Evolutionary conservation across 1,139 yeast genomes (phyloP).

Genomic region (Arxiozyma slooffiae): DNA sequence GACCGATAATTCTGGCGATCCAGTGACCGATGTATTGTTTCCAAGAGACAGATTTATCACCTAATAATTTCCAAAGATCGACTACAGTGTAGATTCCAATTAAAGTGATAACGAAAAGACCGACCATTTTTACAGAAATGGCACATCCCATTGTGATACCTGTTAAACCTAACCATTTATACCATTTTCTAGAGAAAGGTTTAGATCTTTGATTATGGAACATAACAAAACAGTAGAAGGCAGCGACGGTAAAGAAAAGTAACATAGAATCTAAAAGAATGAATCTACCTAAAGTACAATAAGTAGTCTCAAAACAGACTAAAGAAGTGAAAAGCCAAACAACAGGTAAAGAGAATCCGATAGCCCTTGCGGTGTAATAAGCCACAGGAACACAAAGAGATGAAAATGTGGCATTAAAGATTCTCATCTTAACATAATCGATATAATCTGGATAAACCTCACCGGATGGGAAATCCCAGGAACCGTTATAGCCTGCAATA

Average conservation of each 20-base stretch:
- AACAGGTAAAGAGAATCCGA: slow-evolving; percentile 69
- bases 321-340: slow-evolving; percentile 84
- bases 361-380: slow-evolving; percentile 79
- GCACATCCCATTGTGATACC: slow-evolving; percentile 69
- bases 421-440: slow-evolving; percentile 84
- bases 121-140: slow-evolving; percentile 78
- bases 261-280: slow-evolving; percentile 94
- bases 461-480: slow-evolving; percentile 92
- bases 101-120: slow-evolving; percentile 61
- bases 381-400: slow-evolving; percentile 89
- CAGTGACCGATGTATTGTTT: slow-evolving; percentile 48
- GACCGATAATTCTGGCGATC: slow-evolving; percentile 52
- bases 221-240: slow-evolving; percentile 66
- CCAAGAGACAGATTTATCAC: slow-evolving; percentile 46
- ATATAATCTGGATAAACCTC: slow-evolving; percentile 74
- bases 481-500: slow-evolving; percentile 89
- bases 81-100: slow-evolving; percentile 69
- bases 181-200: slow-evolving; percentile 77
- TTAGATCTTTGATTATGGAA: slow-evolving; percentile 63
- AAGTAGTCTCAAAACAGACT: slow-evolving; percentile 80
- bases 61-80: slow-evolving; percentile 62
- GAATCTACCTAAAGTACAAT: slow-evolving; percentile 83
- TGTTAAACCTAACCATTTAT: slow-evolving; percentile 78
- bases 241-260: slow-evolving; percentile 78
- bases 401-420: slow-evolving; percentile 85